Evolutionary conservation across 139 green algal species (phyloP), one percentile per base, ranked within the genome.

Genomic region (Chlamydomonas applanata): DNA sequence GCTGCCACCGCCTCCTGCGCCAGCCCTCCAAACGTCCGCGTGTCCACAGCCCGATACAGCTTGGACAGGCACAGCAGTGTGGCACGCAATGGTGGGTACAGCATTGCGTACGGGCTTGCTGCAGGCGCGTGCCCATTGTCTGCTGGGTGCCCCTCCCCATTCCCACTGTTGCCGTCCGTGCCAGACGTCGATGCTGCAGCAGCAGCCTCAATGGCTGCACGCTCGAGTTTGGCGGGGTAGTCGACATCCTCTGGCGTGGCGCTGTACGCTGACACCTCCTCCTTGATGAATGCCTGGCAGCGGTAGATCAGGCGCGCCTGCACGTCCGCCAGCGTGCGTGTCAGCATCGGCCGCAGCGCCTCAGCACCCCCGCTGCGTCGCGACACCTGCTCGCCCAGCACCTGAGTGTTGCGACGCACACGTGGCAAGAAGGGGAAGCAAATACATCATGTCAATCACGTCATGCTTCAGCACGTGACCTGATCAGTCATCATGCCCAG

Each of bases 281-380:
- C 91, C 45, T 84, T 82, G 52, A 97, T 89, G 82, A 88, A 95
- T 22, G 86, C 86, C 71, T 80, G 79, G 2, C 83, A 83, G 16
- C 89, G 77, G 86, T 94, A 98, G 36, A 89, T 97, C 33, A 98
- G 86, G 5, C 94, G 83, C 75, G 92, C 89, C 78, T 97, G 95
- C 32, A 97, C 80, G 79, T 99, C 95, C n/a, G 89, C 89, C 68
- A 97, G 85, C 1, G 83, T 93, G 66, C 91, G 83, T 3, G 54
- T 40, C 63, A 98, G 80, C 22, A 89, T 88, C 1, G 94, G 93
- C 60, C 85, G 77, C 79, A 98, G 84, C 25, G 89, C 87, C 30
- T 93, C 88, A 22, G 83, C 82, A 14, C 88, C 83, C 0, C 89
- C 71, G 14, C 87, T 89, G 0, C 86, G 73, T 29, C 87, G 72